Conservation (phyloP, 345 rosid genomes). For the Acer yangbiense region DNA sequence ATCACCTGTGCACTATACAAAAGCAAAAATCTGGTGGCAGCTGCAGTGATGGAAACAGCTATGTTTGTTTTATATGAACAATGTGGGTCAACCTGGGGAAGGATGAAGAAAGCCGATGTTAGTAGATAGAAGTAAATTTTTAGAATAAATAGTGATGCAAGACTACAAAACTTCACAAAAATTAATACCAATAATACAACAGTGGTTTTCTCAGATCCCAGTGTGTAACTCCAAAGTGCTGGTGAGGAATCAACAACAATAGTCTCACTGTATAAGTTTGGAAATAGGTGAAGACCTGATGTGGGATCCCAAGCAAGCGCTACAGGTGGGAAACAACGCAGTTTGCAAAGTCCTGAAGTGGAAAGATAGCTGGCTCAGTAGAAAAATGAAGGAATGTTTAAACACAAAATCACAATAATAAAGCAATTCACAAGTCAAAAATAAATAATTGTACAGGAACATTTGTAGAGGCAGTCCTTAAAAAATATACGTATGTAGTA, state of each 20-base stretch:
- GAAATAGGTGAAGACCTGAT: constrained; percentile 79
- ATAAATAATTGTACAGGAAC: background rate
- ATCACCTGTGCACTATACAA: constrained; percentile 74
- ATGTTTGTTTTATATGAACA: constrained; percentile 75
- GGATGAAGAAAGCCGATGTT: constrained; percentile 18
- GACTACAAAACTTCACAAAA: constrained; percentile 10
- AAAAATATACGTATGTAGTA: background rate
- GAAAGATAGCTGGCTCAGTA: constrained; percentile 25
- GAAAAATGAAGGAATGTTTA: constrained; percentile 13
- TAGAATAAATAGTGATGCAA: constrained; percentile 13
- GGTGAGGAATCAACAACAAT: constrained; percentile 83
- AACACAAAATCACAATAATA: background rate
- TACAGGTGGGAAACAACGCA: constrained; percentile 98
- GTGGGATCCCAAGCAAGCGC: constrained; percentile 96
- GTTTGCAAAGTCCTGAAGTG: constrained; percentile 84
- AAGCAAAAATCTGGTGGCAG: constrained; percentile 80
- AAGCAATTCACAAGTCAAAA: constrained; percentile 2
- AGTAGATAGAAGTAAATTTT: background rate
- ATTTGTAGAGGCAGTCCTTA: background rate
- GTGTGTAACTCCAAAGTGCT: constrained; percentile 67
- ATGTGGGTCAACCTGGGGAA: constrained; percentile 93
- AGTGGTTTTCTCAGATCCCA: constrained; percentile 70
- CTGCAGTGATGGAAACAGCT: constrained; percentile 66
- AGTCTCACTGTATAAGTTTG: constrained; percentile 67
- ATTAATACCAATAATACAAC: constrained; percentile 71